phyloP scores from a whole-genome alignment of 2,329 filamentous ascomycete species.

The Aureobasidium sp. region DNA sequence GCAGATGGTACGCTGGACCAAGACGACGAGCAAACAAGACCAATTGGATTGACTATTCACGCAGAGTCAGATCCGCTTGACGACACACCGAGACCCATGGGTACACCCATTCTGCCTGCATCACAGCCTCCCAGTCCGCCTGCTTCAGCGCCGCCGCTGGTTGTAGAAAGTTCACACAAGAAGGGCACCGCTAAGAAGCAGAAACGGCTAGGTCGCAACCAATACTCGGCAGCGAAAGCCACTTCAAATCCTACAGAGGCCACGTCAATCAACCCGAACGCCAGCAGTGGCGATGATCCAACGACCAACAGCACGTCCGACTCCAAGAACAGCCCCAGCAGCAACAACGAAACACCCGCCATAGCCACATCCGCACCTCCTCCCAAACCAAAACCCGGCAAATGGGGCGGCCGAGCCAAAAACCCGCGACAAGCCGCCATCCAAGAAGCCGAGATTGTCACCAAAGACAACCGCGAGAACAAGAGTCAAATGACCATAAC shows the following conservation, averaged over 20 bases:
- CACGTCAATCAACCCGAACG: not conserved
- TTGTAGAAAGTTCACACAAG: conserved; percentile 46
- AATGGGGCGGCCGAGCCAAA: conserved; percentile 18
- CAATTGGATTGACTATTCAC: conserved; percentile 21
- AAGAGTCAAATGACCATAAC: conserved; percentile 20
- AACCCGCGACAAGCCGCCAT: conserved; percentile 21
- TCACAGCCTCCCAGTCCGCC: conserved; percentile 31
- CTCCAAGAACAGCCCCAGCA: conserved; percentile 26
- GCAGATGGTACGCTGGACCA: conserved; percentile 57
- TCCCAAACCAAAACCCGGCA: conserved; percentile 26
- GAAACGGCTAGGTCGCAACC: conserved; percentile 64
- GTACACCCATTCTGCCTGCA: conserved; percentile 34
- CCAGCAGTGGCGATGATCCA: conserved; percentile 27
- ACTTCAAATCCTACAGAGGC: conserved; percentile 37
- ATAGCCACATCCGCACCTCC: conserved; percentile 24
- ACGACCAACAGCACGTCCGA: conserved; percentile 20
- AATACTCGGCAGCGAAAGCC: conserved; percentile 57
- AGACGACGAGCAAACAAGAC: not conserved
- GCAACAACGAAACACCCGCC: conserved; percentile 27
- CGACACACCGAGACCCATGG: conserved; percentile 46
- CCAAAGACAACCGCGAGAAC: conserved; percentile 15
- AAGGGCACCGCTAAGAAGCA: conserved; percentile 51
- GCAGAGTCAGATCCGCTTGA: conserved; percentile 66
- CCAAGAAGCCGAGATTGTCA: conserved; percentile 21
- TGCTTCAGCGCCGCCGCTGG: conserved; percentile 29